Evolutionary conservation across 2,329 filamentous ascomycete species (phyloP), one percentile per base, ranked within the genome.

Genomic region (Calonectria multiphialidica): DNA sequence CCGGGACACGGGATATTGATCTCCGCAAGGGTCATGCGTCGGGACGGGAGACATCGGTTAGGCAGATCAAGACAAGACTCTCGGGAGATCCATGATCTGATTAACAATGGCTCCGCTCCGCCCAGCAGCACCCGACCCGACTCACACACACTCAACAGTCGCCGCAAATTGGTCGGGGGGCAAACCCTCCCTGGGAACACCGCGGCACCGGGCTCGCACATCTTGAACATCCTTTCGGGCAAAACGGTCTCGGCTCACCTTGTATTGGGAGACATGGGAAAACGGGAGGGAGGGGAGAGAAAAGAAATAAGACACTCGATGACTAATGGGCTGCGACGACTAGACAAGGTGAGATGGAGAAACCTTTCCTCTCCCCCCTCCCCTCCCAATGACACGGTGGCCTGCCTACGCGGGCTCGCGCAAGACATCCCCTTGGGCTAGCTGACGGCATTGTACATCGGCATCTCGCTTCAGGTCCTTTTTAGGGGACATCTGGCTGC

Each of bases 381-480:
- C 28, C 9, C 45, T 6, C n/a, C 50, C 50, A 55, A 55, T 37
- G 50, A 35, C 50, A 37, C 40, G 25, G 40, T 53, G 33, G 37
- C 5, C 63, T 42, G 28, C 35, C n/a, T n/a, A n/a, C n/a, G n/a
- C n/a, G n/a, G n/a, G 23, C 33, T 21, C 28, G 23, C 45, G 42
- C 25, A 55, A 61, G 30, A 59, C 53, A 49, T 53, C 37, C 18
- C 18, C 30, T 50, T 37, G 33, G 30, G 53, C 53, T 57, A 57
- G 16, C 53, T 57, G 50, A 21, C n/a, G 18, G 35, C 33, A 21
- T 40, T 8, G 66, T 49, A 21, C 42, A 68, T 68, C 66, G 18
- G 35, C 37, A 68, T 68, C 30, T 68, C 66, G 66, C 33, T 62
- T 68, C 42, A 37, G 10, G 10, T 28, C 42, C 21, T 55, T 66